Evolutionary conservation across 2,329 filamentous ascomycete genomes (phyloP), one percentile per base, ranked within the genome.

Genomic region (Cryphonectria carpinicola): DNA sequence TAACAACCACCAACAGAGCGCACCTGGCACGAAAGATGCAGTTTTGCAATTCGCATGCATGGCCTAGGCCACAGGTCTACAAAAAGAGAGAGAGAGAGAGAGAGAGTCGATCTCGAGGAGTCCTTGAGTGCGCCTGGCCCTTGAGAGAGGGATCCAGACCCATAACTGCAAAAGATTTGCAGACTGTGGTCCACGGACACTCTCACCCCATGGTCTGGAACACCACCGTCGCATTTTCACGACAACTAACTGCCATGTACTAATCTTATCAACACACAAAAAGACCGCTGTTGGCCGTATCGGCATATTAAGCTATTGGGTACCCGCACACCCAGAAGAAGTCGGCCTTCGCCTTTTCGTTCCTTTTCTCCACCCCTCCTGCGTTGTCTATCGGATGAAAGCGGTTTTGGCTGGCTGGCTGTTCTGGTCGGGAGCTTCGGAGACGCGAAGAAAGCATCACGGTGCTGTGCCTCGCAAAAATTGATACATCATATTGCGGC

Each of bases 141-240:
- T 17, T 6, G 4, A 13, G 35, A 6, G 37, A 19, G 28, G 8
- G 32, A 35, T 6, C 19, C 58, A 52, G 54, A 58, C 61, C 35
- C 37, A 64, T 32, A 46, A 32, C 39, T 64, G 4, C 37, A 43
- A 64, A n/a, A 64, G n/a, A 39, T 64, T 39, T 43, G 61, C 61
- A 17, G 8, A 5, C 35, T 62, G 35, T 19, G 52, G 22, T 25
- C 46, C 37, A 17, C 58, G 66, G 58, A 63, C 66, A 63, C 66
- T 68, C 66, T 68, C 66, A 68, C 66, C 66, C 66, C 46, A 43
- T 35, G 49, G 43, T 56, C 60, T 56, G 60, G 46, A 62, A 56
- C 58, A n/a, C 22, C 60, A 11, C 32, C 28, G 58, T 61, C 58
- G 8, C 35, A 61, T 39, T 39, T 37, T 37, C 65, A 67, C 65